Percentiles rank a stretch among this genome's conserved stretches.
These are phyloP conservation scores for Xerocomellus intermedius DNA, from an alignment of 768 basidiomycete species.

Conservation along the genomic window DNA sequence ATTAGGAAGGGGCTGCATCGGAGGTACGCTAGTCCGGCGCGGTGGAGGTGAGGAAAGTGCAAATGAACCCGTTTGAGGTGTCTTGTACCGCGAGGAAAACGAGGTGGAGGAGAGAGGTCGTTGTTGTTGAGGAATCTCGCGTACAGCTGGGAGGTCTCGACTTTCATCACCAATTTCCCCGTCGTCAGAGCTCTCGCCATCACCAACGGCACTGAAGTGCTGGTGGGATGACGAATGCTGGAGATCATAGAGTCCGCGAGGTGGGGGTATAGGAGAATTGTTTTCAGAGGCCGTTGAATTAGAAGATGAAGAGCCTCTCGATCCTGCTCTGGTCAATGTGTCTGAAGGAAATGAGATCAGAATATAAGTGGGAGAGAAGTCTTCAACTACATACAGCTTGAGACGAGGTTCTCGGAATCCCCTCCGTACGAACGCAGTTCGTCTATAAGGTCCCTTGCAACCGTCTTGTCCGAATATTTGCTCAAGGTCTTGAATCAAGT, in stretches of 20 bases:
- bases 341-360: constrained; percentile 19
- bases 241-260: constrained; percentile 15
- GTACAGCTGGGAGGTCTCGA: constrained; percentile 39
- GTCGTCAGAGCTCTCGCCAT: constrained; percentile 44
- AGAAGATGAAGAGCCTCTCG: constrained; percentile 62
- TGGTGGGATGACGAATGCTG: constrained; percentile 12
- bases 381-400: constrained; percentile 52
- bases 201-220: constrained; percentile 21
- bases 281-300: constrained; percentile 57
- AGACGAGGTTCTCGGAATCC: constrained; percentile 59
- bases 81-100: constrained; percentile 75
- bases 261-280: constrained; percentile 19
- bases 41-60: constrained; percentile 55
- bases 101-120: constrained; percentile 68
- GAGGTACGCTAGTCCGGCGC: constrained; percentile 46
- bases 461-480: constrained; percentile 81
- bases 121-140: constrained; percentile 37
- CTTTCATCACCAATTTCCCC: constrained; percentile 49
- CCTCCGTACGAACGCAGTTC: constrained; percentile 79
- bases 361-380: background rate
- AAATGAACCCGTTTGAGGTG: constrained; percentile 65
- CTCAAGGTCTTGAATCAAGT: constrained; percentile 56
- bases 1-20: constrained; percentile 67
- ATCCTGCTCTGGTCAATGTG: constrained; percentile 40
- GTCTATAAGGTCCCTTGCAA: constrained; percentile 68